phyloP scores from a whole-genome alignment of 495 filamentous ascomycete species.

The Tirmania nivea region DNA sequence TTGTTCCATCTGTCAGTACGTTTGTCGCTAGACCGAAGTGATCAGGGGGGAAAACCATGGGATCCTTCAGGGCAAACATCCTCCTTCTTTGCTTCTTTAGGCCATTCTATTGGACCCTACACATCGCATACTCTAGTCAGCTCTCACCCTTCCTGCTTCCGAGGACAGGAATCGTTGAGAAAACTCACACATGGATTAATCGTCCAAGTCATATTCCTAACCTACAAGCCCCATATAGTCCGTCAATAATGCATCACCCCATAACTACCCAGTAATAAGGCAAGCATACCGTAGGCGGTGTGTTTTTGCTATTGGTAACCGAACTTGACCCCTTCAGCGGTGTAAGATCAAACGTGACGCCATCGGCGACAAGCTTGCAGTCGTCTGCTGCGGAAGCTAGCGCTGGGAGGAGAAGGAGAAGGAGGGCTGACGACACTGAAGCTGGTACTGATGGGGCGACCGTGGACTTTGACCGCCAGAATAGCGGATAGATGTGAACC shows the following conservation, averaged over 20 bases:
- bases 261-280: constrained; percentile 3
- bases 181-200: constrained; percentile 47
- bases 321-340: constrained; percentile 52
- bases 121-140: too few species aligned
- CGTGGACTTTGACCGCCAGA: not conserved
- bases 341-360: constrained; percentile 35
- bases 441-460: not conserved
- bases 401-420: not conserved
- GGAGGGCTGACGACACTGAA: not conserved
- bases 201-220: constrained; percentile 63
- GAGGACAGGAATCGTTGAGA: not conserved
- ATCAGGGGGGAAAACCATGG: constrained; percentile 24
- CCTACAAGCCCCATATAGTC: not conserved
- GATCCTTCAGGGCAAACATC: constrained; percentile 41
- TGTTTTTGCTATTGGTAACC: constrained; percentile 35
- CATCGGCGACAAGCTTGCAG: constrained; percentile 1
- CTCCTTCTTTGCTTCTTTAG: constrained; percentile 24
- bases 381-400: constrained; percentile 9
- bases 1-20: not conserved
- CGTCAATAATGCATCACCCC: not conserved
- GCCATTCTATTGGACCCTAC: constrained; percentile 30
- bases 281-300: constrained; percentile 21
- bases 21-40: constrained; percentile 7
- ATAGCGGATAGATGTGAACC: not conserved
- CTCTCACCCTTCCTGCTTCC: not conserved